Percentiles rank a stretch among this genome's conserved stretches.
These are phyloP conservation scores for Lolium perenne DNA, from an alignment of 176 grass and related monocot species.

Conservation along the genomic window DNA sequence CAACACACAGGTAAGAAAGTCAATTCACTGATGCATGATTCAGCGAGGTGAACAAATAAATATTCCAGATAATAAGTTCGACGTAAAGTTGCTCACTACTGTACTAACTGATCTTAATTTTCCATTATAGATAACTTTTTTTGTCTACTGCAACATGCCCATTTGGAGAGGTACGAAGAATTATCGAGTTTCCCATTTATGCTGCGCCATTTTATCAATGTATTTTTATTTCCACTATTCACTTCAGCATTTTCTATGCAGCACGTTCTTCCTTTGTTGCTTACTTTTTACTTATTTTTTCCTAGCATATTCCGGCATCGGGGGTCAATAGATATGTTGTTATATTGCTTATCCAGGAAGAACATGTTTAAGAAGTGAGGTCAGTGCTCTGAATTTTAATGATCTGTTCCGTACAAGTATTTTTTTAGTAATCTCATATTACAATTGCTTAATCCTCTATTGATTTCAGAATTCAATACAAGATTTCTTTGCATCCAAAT, in stretches of 20 bases:
- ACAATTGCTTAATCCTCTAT: neutral
- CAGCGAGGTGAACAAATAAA: neutral
- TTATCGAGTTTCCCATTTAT: neutral
- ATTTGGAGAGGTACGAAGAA: neutral
- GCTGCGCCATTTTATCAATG: neutral
- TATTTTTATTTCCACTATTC: neutral
- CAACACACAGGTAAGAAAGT: no score
- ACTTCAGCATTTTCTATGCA: neutral
- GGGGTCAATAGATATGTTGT: neutral
- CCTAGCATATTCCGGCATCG: neutral
- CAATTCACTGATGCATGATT: no score
- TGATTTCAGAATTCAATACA: neutral
- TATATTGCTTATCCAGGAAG: neutral
- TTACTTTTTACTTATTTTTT: neutral
- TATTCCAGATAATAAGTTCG: neutral
- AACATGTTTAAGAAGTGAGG: neutral
- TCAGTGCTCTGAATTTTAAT: neutral
- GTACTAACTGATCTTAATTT: neutral
- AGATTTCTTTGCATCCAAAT: neutral
- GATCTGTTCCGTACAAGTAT: neutral
- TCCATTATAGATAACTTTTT: neutral
- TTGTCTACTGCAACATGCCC: neutral
- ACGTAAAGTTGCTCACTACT: no score
- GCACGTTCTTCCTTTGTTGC: neutral
- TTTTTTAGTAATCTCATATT: neutral